These are phyloP conservation scores for Striga hermonthica DNA, from an alignment of 305 asterid species.

Conservation along the genomic window DNA sequence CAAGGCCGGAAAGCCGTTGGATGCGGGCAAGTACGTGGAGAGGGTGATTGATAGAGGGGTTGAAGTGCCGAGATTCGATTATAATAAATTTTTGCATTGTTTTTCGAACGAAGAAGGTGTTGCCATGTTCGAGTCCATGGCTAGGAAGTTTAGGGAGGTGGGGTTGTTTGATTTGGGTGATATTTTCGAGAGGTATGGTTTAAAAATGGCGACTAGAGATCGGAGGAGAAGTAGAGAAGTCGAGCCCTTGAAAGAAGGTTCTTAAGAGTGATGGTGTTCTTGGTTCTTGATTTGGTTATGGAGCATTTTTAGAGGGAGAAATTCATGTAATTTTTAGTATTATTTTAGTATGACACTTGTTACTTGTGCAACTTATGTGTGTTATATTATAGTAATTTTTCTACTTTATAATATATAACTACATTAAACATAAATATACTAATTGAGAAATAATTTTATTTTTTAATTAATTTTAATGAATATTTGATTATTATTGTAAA, in stretches of 20 bases:
- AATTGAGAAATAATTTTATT: no score
- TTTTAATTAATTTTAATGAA: no score
- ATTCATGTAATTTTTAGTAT: no score
- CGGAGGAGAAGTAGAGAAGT: conserved; percentile 54
- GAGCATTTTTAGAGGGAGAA: no score
- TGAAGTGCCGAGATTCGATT: conserved; percentile 89
- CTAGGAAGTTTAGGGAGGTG: conserved; percentile 72
- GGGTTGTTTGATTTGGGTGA: conserved; percentile 85
- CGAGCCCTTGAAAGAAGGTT: background rate
- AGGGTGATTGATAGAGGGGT: conserved; percentile 58
- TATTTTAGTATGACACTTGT: no score
- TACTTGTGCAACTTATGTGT: no score
- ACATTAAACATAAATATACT: no score
- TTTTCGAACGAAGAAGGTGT: conserved; percentile 84
- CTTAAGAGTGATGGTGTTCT: no score
- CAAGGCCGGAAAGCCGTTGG: conserved; percentile 65
- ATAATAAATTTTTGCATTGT: conserved; percentile 71
- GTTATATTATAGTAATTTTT: no score
- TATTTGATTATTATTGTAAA: no score
- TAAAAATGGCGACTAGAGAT: conserved; percentile 85
- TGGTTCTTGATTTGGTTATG: no score
- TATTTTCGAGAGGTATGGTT: conserved; percentile 72
- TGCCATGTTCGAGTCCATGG: conserved; percentile 71
- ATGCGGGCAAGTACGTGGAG: conserved; percentile 77
- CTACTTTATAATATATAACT: no score